These are phyloP conservation scores for Daldinia bambusicola DNA, from an alignment of 495 filamentous ascomycete species.

Conservation along the genomic window DNA sequence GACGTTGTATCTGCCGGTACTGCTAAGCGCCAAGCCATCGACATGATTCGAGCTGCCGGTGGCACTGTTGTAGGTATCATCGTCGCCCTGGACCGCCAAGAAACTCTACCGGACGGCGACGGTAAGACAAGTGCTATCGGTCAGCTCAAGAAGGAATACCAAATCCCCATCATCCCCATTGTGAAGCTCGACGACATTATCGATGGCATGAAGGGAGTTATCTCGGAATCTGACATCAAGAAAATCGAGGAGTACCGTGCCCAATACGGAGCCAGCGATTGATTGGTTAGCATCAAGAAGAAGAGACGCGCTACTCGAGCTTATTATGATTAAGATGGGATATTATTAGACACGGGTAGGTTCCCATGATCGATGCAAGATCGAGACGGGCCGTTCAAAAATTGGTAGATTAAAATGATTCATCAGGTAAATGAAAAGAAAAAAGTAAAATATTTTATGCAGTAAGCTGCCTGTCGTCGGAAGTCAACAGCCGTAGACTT, in stretches of 20 bases:
- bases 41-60: slow-evolving; percentile 81
- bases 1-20: slow-evolving; percentile 97
- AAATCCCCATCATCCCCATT: slow-evolving; percentile 65
- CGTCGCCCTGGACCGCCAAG: slow-evolving; percentile 86
- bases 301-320: neutral
- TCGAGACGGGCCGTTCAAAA: slow-evolving; percentile 17
- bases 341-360: slow-evolving; percentile 18
- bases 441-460: slow-evolving; percentile 15
- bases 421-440: slow-evolving; percentile 11
- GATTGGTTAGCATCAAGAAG: slow-evolving; percentile 12
- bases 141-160: slow-evolving; percentile 76
- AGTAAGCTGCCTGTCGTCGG: neutral
- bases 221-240: slow-evolving; percentile 70
- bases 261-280: slow-evolving; percentile 75
- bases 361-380: slow-evolving; percentile 22
- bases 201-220: slow-evolving; percentile 65
- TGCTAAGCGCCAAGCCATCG: slow-evolving; percentile 89
- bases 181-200: slow-evolving; percentile 82
- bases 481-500: neutral
- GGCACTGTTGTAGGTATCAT: slow-evolving; percentile 85
- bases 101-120: slow-evolving; percentile 72
- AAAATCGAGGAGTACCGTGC: slow-evolving; percentile 80
- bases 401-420: slow-evolving; percentile 15
- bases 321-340: slow-evolving; percentile 3
- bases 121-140: slow-evolving; percentile 75